phyloP scores from a whole-genome alignment of 768 basidiomycete genomes.

The Tephrocybe sp. region DNA sequence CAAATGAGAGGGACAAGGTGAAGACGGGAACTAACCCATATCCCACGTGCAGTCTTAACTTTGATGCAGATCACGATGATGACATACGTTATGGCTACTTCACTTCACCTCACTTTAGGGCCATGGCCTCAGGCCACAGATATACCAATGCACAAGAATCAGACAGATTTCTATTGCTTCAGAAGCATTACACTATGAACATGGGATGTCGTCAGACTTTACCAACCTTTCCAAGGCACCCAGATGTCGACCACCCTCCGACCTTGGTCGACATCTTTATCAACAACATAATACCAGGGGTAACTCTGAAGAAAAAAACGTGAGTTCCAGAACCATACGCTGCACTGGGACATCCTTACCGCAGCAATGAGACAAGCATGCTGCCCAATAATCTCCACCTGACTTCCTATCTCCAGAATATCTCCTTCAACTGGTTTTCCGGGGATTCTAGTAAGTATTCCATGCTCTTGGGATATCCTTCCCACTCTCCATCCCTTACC shows the following conservation, averaged over 20 bases:
- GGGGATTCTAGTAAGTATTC: constrained; percentile 46
- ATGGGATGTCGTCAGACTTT: too few relatives aligned
- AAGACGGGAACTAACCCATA: not conserved
- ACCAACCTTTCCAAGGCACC: constrained; percentile 95
- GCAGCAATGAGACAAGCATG: constrained; percentile 85
- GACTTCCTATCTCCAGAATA: constrained; percentile 52
- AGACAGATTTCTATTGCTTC: not conserved
- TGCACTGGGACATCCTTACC: constrained; percentile 22
- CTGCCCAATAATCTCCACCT: constrained; percentile 75
- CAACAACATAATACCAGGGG: constrained; percentile 84
- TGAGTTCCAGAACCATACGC: not conserved
- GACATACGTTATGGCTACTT: too few relatives aligned
- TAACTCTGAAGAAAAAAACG: constrained; percentile 37
- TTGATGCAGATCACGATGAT: too few relatives aligned
- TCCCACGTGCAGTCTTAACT: constrained; percentile 4
- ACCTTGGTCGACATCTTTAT: constrained; percentile 49
- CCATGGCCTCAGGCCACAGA: too few relatives aligned
- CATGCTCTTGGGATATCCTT: constrained; percentile 79
- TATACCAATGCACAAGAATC: too few relatives aligned
- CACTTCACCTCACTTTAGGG: too few relatives aligned
- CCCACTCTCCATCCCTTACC: constrained; percentile 62
- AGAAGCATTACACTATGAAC: too few relatives aligned
- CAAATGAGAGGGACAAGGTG: not conserved
- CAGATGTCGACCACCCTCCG: constrained; percentile 73
- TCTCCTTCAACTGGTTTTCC: constrained; percentile 23